A percentile compares a stretch with the other conserved stretches of the same genome.
These are phyloP conservation scores for Gossypium australe DNA, from an alignment of 345 rosid species.

Conservation along the genomic window DNA sequence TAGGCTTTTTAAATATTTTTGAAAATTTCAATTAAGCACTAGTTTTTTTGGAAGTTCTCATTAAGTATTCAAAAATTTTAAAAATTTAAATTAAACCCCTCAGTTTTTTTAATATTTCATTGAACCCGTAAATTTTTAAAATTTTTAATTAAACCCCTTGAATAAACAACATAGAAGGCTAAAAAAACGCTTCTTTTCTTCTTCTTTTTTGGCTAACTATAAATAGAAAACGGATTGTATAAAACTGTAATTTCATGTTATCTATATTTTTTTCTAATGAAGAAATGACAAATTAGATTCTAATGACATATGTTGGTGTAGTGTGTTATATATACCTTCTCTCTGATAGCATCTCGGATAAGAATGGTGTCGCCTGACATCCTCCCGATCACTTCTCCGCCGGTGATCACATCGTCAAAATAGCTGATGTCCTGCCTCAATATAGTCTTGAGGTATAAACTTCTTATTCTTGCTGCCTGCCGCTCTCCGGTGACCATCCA, in stretches of 20 bases:
- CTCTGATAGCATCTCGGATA: constrained; percentile 92
- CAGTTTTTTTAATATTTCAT: too few relatives aligned
- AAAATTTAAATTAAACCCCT: too few relatives aligned
- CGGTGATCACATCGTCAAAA: constrained; percentile 67
- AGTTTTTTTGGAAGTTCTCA: too few relatives aligned
- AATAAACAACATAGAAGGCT: neutral
- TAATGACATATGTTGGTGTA: too few relatives aligned
- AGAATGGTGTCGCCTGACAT: constrained; percentile 90
- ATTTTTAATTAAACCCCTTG: too few relatives aligned
- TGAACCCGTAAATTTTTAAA: too few relatives aligned
- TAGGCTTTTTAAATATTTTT: too few relatives aligned
- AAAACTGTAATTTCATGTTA: accelerated
- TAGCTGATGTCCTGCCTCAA: constrained; percentile 74
- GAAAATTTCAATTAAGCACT: too few relatives aligned
- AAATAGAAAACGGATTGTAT: too few relatives aligned
- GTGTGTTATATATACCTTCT: constrained; percentile 39
- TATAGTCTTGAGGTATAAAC: constrained; percentile 59
- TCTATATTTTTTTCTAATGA: accelerated
- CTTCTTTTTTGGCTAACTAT: too few relatives aligned
- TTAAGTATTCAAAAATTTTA: too few relatives aligned
- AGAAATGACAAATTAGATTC: too few relatives aligned
- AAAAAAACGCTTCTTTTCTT: neutral
- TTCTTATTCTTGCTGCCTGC: constrained; percentile 68
- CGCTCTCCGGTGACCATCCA: constrained; percentile 93
- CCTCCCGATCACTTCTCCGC: constrained; percentile 80